Evolutionary conservation across 345 rosid species (phyloP), one percentile per base, ranked within the genome.

Genomic region (Bretschneidera sinensis): DNA sequence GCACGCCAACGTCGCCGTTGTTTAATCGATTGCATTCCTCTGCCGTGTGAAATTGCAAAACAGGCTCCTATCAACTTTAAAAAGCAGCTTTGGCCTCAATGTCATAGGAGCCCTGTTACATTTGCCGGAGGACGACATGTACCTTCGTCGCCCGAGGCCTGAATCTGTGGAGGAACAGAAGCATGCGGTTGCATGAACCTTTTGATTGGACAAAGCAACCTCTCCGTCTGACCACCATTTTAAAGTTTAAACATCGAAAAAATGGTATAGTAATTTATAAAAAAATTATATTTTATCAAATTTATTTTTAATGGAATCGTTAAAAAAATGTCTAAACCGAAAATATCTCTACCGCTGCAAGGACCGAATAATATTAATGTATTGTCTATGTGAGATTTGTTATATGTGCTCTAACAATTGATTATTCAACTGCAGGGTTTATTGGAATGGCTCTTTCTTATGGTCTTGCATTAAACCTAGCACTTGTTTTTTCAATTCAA

Each of bases 381-480:
- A n/a, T n/a, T n/a, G n/a, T n/a, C n/a, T n/a, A n/a, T n/a, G n/a
- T n/a, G n/a, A n/a, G n/a, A n/a, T n/a, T n/a, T n/a, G n/a, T n/a
- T n/a, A n/a, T n/a, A n/a, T n/a, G n/a, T n/a, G 33, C 33, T 28
- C 8, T 28, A 8, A 28, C 33, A 28, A 8, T 28, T 2, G 8
- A 5, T 39, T 39, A 5, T 39, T 39, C 45, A 5, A 39, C 1
- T 39, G 45, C 88, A 94, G 99, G 99, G 43, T 94, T 94, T 64
- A 79, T 94, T 1, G 99, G 99, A 69, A 84, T 94, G 97, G 95
- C 99, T n/a, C 78, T 94, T 64, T 90, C 99, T 5, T 90, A 94
- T 47, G 99, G 97, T 67, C 87, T 94, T 71, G 85, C 99, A 10
- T 63, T 94, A 71, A 94, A 94, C 61, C 21, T 68, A 74, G 81